These are phyloP conservation scores for Pyrenochaeta sp. DNA, from an alignment of 2,329 filamentous ascomycete species.

Conservation along the genomic window DNA sequence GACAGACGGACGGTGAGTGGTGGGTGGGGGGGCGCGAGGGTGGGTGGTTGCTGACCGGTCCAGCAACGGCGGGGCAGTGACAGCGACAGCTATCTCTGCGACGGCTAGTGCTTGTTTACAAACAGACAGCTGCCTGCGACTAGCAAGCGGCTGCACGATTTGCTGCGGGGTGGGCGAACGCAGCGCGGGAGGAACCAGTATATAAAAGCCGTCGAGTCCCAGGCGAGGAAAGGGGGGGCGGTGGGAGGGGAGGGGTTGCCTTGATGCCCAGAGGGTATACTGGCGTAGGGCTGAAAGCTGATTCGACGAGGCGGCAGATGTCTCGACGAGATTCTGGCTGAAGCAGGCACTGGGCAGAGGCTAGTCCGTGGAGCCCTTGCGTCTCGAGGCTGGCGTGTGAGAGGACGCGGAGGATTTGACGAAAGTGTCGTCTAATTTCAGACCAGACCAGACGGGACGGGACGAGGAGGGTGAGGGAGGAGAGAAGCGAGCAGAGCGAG, in stretches of 20 bases:
- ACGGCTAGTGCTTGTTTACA: conserved; percentile 10
- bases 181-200: conserved; percentile 4
- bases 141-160: conserved; percentile 2
- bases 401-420: not conserved
- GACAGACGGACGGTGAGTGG: not conserved
- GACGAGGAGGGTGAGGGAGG: conserved; percentile 9
- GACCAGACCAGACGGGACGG: conserved; percentile 10
- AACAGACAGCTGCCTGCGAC: conserved; percentile 8
- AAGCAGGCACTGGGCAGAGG: conserved; percentile 22
- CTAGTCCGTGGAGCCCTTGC: conserved; percentile 10
- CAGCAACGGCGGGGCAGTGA: not conserved
- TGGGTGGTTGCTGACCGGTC: conserved; percentile 19
- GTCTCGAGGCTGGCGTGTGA: not conserved
- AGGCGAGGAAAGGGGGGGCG: conserved; percentile 15
- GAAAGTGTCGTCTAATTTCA: conserved; percentile 9
- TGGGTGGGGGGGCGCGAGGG: conserved; percentile 13
- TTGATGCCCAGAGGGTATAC: conserved; percentile 2
- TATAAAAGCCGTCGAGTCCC: not conserved
- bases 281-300: conserved; percentile 28
- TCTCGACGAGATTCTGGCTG: conserved; percentile 27
- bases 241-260: no score
- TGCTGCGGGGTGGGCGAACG: conserved; percentile 1
- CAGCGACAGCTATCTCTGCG: not conserved
- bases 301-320: conserved; percentile 34
- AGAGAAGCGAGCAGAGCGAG: no score